These are phyloP conservation scores for Ophiostoma angusticollis DNA, from an alignment of 2,329 filamentous ascomycete genomes.

Conservation along the genomic window DNA sequence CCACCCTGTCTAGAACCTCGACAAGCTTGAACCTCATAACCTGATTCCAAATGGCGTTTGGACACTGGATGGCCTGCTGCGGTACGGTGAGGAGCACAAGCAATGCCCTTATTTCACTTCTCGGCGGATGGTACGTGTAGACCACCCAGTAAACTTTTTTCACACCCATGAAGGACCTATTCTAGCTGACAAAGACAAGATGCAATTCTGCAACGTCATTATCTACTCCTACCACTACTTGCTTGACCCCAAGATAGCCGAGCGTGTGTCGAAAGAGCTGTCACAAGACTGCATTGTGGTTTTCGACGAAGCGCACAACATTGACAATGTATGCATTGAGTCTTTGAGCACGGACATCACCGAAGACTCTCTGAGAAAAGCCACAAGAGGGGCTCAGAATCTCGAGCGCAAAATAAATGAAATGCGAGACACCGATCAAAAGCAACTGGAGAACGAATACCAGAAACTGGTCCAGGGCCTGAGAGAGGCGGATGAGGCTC, in stretches of 20 bases:
- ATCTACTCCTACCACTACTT: constrained; percentile 99
- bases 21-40: constrained; percentile 88
- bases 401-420: constrained; percentile 82
- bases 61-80: constrained; percentile 79
- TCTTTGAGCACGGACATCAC: constrained; percentile 93
- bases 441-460: constrained; percentile 91
- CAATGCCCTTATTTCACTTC: constrained; percentile 97
- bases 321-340: constrained; percentile 98
- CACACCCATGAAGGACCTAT: constrained; percentile 14
- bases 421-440: constrained; percentile 90
- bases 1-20: constrained; percentile 53
- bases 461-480: constrained; percentile 88
- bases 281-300: constrained; percentile 98
- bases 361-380: constrained; percentile 84
- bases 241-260: constrained; percentile 93
- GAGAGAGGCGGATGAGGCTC: constrained; percentile 73
- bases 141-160: too few species aligned
- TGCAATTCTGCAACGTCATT: constrained; percentile 98
- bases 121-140: constrained; percentile 84
- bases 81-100: constrained; percentile 88
- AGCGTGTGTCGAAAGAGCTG: constrained; percentile 64
- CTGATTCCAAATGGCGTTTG: constrained; percentile 90
- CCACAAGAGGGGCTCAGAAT: constrained; percentile 79
- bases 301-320: constrained; percentile 98
- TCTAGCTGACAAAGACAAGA: constrained; percentile 35